A percentile compares a stretch with the other conserved stretches of the same genome.
Evolutionary conservation across 2,329 filamentous ascomycete species (phyloP).

Genomic region (Botrytis tulipae): DNA sequence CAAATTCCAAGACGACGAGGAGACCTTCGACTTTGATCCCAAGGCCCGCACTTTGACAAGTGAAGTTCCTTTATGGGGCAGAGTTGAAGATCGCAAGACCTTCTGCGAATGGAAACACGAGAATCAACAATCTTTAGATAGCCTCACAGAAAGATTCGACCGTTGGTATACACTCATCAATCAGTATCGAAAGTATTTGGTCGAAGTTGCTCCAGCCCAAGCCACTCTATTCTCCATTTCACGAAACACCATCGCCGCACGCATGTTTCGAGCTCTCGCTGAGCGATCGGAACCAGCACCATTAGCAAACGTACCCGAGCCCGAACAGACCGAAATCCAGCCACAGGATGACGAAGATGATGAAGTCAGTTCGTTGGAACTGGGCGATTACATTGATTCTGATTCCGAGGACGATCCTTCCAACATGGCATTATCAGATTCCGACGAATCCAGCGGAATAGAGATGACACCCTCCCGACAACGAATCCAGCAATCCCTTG

Average conservation of each 20-base stretch:
- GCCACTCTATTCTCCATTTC: background rate
- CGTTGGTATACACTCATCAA: background rate
- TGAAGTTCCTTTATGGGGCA: too few species aligned
- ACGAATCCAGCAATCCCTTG: background rate
- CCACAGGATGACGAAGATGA: background rate
- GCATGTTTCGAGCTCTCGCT: background rate
- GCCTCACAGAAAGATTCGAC: rapidly evolving
- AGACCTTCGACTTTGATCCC: background rate
- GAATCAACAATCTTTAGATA: background rate
- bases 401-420: background rate
- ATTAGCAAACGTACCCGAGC: too few species aligned
- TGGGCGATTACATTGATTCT: background rate
- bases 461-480: background rate
- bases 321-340: background rate
- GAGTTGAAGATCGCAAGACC: background rate
- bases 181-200: background rate
- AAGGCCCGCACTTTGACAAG: rapidly evolving
- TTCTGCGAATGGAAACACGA: background rate
- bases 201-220: background rate
- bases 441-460: background rate
- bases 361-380: background rate
- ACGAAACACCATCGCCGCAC: background rate
- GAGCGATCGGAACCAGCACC: too few species aligned
- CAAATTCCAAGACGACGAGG: background rate
- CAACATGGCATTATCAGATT: background rate